Conservation (phyloP, 148 eudicot species). For the Diospyros lotus region DNA sequence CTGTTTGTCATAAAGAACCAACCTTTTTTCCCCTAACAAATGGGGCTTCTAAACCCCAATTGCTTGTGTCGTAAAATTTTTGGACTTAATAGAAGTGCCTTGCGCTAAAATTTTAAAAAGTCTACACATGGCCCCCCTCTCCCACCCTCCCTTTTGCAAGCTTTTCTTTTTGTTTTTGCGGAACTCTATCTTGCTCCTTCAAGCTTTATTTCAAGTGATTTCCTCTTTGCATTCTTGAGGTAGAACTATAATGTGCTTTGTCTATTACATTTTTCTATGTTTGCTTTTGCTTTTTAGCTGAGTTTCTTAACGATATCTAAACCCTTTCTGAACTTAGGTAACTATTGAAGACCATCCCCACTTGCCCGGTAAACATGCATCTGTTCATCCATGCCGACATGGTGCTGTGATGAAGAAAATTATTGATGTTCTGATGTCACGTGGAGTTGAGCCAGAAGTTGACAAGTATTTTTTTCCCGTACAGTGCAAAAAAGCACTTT, state of each 20-base stretch:
- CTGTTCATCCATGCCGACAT: conserved; percentile 97
- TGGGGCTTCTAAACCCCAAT: too few relatives aligned
- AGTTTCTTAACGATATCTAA: neutral
- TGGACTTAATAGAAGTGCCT: too few relatives aligned
- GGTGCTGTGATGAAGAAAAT: conserved; percentile 99
- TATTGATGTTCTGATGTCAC: conserved; percentile 88
- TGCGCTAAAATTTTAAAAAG: too few relatives aligned
- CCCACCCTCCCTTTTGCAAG: too few relatives aligned
- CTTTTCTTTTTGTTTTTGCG: too few relatives aligned
- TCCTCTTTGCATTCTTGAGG: neutral
- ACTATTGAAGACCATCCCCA: conserved; percentile 99
- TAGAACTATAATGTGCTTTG: neutral
- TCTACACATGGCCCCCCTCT: too few relatives aligned
- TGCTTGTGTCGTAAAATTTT: too few relatives aligned
- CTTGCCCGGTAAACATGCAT: conserved; percentile 97
- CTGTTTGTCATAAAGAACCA: too few relatives aligned
- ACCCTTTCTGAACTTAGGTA: conserved; percentile 40
- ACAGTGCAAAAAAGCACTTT: neutral
- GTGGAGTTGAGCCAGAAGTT: conserved; percentile 98
- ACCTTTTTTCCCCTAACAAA: too few relatives aligned
- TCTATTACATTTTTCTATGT: neutral
- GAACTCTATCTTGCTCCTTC: too few relatives aligned
- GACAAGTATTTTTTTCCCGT: conserved; percentile 61
- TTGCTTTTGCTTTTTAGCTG: conserved; percentile 4
- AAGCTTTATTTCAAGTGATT: neutral